These are phyloP conservation scores for Chytriomyces sp. DNA, from an alignment of 192 early-diverging fungal genomes.

Conservation along the genomic window DNA sequence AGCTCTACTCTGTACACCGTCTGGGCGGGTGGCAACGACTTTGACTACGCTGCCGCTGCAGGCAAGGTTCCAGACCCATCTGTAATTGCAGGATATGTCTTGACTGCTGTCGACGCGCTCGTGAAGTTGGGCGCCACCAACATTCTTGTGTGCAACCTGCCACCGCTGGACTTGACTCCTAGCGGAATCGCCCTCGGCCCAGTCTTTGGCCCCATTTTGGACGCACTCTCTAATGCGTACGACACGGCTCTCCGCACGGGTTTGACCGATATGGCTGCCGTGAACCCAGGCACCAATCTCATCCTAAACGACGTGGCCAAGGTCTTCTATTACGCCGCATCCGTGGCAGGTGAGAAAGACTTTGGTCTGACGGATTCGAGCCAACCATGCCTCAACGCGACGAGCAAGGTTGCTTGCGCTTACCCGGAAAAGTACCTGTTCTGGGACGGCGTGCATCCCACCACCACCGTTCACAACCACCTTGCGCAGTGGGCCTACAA, in stretches of 20 bases:
- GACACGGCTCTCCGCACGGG: too few relatives aligned
- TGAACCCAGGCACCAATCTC: neutral
- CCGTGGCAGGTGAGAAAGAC: neutral
- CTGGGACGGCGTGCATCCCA: constrained; percentile 19
- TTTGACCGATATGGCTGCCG: too few relatives aligned
- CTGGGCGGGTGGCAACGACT: constrained; percentile 13
- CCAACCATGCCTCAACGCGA: constrained; percentile 1
- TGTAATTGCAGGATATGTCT: neutral
- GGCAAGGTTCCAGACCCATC: too few relatives aligned
- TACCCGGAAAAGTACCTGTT: constrained; percentile 1
- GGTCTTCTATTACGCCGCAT: neutral
- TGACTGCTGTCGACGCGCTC: neutral
- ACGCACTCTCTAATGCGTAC: too few relatives aligned
- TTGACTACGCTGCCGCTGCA: neutral
- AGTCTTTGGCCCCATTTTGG: too few relatives aligned
- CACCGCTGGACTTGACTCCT: too few relatives aligned
- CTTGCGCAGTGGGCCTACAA: constrained; percentile 17
- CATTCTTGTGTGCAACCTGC: neutral
- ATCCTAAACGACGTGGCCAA: constrained; percentile 1
- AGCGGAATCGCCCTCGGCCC: too few relatives aligned
- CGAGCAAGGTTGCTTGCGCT: neutral
- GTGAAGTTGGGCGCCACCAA: neutral
- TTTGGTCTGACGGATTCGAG: neutral
- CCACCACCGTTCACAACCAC: neutral
- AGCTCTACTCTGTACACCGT: constrained; percentile 14